Conservation (phyloP, 495 filamentous ascomycete species). For the Lepidopterella palustris region DNA sequence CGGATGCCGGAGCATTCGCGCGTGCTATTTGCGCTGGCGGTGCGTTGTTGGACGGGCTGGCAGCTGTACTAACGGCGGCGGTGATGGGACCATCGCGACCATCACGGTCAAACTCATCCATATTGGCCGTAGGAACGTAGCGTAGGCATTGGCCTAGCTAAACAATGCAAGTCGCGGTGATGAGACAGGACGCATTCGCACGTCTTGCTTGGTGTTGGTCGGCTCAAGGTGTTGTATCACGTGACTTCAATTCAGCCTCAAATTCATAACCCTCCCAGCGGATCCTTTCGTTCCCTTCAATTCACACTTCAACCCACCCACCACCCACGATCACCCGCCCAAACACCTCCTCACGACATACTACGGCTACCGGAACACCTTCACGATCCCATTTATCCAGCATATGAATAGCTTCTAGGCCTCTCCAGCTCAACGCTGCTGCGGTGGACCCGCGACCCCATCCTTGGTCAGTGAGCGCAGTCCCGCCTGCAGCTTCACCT, state of each 20-base stretch:
- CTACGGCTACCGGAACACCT: not conserved
- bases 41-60: conserved; percentile 2
- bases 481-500: conserved; percentile 2
- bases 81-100: conserved; percentile 12
- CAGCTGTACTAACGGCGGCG: conserved; percentile 46
- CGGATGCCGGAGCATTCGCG: conserved; percentile 23
- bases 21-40: conserved; percentile 29
- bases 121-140: conserved; percentile 7
- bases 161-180: not conserved
- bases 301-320: conserved; percentile 27
- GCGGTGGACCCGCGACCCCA: conserved; percentile 12
- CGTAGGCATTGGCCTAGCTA: conserved; percentile 12
- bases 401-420: conserved; percentile 19
- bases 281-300: conserved; percentile 11
- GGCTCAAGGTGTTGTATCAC: not conserved
- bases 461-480: conserved; percentile 14
- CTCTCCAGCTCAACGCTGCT: conserved; percentile 12
- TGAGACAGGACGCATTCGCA: not conserved
- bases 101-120: conserved; percentile 19
- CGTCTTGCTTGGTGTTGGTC: too few relatives aligned
- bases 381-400: not conserved
- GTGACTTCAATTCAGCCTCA: not conserved
- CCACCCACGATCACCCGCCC: conserved; percentile 1
- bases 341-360: not conserved
- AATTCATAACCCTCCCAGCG: too few relatives aligned